Conservation (phyloP, 805 yeast species). For the Candida yuanshanica region DNA sequence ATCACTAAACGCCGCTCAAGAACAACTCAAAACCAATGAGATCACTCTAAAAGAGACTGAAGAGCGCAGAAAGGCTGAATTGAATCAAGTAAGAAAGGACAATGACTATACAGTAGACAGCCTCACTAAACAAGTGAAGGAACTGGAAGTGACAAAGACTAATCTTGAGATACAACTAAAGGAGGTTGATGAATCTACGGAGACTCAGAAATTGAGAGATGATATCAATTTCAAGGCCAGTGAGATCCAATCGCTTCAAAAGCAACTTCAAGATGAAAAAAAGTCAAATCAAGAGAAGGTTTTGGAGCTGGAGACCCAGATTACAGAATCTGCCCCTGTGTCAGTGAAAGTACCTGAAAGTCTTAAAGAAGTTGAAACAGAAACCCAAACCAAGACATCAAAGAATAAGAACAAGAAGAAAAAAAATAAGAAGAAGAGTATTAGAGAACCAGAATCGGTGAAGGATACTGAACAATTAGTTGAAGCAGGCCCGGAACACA, state of each 20-base stretch:
- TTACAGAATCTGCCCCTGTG: neutral
- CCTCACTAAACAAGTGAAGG: neutral
- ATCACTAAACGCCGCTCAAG: neutral
- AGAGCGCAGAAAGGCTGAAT: neutral
- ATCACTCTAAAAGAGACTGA: neutral
- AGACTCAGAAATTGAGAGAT: constrained; percentile 6
- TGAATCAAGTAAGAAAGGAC: neutral
- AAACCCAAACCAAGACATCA: constrained; percentile 1
- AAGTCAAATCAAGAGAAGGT: neutral
- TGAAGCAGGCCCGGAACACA: neutral
- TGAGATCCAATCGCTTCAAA: neutral
- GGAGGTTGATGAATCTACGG: constrained; percentile 3
- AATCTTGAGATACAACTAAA: neutral
- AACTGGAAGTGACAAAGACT: neutral
- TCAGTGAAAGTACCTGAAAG: neutral
- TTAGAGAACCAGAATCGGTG: constrained; percentile 10
- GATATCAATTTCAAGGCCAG: constrained; percentile 11
- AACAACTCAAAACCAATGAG: neutral
- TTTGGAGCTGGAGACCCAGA: neutral
- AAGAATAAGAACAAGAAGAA: constrained; percentile 17
- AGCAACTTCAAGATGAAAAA: neutral
- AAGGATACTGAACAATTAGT: constrained; percentile 21
- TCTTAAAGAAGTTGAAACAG: neutral
- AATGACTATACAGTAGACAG: neutral
- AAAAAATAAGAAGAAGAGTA: constrained; percentile 13